These are phyloP conservation scores for Lycium barbarum DNA, from an alignment of 257 asterid genomes.

Conservation along the genomic window DNA sequence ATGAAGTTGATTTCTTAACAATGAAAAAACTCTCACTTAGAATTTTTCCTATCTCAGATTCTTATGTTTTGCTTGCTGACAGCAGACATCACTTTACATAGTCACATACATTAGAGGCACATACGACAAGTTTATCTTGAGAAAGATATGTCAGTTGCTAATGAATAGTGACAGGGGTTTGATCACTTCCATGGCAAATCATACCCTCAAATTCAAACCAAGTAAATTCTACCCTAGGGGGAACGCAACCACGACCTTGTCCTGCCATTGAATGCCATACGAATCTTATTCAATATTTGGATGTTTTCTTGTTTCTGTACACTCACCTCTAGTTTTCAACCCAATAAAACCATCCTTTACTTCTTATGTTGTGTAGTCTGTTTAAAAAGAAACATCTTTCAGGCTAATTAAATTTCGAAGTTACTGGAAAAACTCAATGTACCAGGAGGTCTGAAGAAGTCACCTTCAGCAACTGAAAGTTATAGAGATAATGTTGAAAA, in stretches of 20 bases:
- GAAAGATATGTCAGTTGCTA: not conserved
- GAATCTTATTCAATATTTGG: not conserved
- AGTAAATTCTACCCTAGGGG: not conserved
- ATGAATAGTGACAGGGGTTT: slow-evolving; percentile 1
- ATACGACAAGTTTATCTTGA: not conserved
- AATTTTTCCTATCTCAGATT: not conserved
- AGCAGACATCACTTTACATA: not conserved
- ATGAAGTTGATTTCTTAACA: not conserved
- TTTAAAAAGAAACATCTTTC: not conserved
- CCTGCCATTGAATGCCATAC: not conserved
- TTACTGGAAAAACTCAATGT: not conserved
- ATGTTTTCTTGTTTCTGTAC: slow-evolving; percentile 1
- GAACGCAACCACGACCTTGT: not conserved
- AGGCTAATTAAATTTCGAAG: not conserved
- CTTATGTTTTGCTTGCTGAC: not conserved
- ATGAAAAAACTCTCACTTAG: not conserved
- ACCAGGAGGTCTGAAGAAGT: not conserved
- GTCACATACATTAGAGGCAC: slow-evolving; percentile 14
- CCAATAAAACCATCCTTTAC: not conserved
- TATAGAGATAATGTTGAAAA: not conserved
- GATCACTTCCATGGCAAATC: not conserved
- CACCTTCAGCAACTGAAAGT: not conserved
- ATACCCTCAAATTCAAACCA: not conserved
- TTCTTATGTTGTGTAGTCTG: not conserved
- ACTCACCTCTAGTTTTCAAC: not conserved